Evolutionary conservation across 208 protist species (phyloP).

Genomic region (Leishmania aethiopica): DNA sequence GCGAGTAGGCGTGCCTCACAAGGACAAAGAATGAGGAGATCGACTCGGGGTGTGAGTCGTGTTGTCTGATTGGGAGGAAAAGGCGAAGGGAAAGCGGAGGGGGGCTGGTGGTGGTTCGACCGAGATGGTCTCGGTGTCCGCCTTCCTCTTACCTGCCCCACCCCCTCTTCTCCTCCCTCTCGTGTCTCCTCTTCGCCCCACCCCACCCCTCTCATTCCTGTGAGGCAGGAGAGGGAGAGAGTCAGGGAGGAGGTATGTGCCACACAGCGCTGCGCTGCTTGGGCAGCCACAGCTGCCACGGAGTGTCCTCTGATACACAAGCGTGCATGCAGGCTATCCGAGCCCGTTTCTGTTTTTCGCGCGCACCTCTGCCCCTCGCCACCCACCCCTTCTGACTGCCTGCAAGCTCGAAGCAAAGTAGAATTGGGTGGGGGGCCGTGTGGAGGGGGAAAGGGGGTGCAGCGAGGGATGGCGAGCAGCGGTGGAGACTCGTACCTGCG

Average conservation of each 20-base stretch:
- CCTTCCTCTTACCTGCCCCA: background rate
- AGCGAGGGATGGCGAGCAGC: background rate
- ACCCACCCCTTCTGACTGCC: background rate
- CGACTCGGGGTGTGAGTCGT: background rate
- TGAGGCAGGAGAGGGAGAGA: background rate
- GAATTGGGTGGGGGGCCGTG: background rate
- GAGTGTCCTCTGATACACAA: background rate
- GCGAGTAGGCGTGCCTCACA: constrained; percentile 7
- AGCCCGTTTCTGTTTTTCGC: background rate
- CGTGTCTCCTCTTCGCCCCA: background rate
- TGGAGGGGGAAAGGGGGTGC: background rate
- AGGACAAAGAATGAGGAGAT: background rate
- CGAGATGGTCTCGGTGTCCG: background rate
- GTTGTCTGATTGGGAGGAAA: background rate
- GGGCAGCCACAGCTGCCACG: background rate
- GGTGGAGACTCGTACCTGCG: background rate
- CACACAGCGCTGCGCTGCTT: background rate
- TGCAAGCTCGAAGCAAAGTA: background rate
- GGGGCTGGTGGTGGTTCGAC: background rate
- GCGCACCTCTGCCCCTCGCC: background rate
- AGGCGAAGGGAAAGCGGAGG: background rate
- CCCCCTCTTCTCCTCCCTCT: background rate
- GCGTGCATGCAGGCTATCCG: background rate
- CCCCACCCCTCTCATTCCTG: background rate
- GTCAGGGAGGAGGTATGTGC: background rate